Percentiles rank a stretch among this genome's conserved stretches.
phyloP scores from a whole-genome alignment of 768 basidiomycete genomes.

The Phaffia tasmanica region DNA sequence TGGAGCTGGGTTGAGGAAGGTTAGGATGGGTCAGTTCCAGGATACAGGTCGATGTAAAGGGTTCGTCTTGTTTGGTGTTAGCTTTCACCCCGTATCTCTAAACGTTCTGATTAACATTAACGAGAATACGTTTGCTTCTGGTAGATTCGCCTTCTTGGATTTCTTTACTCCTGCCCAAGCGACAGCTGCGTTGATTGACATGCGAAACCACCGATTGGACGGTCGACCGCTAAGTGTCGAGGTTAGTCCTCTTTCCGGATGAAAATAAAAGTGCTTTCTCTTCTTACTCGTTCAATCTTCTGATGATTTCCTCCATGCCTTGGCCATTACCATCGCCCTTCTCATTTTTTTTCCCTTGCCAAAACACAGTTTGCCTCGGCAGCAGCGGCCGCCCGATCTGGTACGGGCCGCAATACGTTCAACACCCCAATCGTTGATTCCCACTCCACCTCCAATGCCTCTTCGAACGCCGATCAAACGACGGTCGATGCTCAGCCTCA shows the following conservation, averaged over 20 bases:
- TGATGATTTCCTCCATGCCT: not conserved
- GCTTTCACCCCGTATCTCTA: not conserved
- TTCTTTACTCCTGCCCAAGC: conserved; percentile 69
- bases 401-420: conserved; percentile 27
- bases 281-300: not conserved
- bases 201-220: conserved; percentile 69
- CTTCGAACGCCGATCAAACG: not conserved
- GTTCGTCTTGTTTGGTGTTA: conserved; percentile 42
- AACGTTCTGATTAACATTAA: conserved; percentile 1
- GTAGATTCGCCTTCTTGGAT: conserved; percentile 88
- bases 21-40: conserved; percentile 92
- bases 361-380: conserved; percentile 37
- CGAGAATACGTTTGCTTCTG: not conserved
- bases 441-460: not conserved
- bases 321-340: conserved; percentile 32
- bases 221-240: conserved; percentile 69
- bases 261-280: too few relatives aligned
- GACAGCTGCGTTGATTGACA: conserved; percentile 67
- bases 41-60: conserved; percentile 93
- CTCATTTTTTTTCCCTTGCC: not conserved
- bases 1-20: conserved; percentile 48
- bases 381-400: conserved; percentile 33
- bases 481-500: conserved; percentile 4
- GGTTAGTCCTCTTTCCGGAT: conserved; percentile 29
- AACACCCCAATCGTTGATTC: conserved; percentile 24